Evolutionary conservation across 2,329 filamentous ascomycete genomes (phyloP), one percentile per base, ranked within the genome.

Genomic region (Pseudocercospora eumusae): DNA sequence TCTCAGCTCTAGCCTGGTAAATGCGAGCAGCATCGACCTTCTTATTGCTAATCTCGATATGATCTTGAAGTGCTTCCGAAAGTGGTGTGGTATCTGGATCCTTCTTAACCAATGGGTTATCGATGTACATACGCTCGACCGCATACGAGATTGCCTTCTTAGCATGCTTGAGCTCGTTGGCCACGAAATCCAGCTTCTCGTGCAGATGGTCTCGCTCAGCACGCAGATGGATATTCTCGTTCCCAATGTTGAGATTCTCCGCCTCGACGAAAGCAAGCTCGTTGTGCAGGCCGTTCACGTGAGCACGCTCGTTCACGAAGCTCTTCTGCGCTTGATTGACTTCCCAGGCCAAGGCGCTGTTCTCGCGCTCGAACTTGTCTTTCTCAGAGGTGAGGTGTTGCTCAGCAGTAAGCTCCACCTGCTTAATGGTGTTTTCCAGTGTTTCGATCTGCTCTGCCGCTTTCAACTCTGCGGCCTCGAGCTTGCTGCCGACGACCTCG

Each of bases 401-500:
- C 7, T 33, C 31, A 4, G 52, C 52, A 28, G 20, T 18, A 9
- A 36, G n/a, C 28, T 54, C 52, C 28, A 54, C 52, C 52, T 54
- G 52, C 52, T 40, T 33, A 9, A 99, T 97, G 61, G 90, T 85
- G 79, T 92, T 95, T 81, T 95, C 96, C 70, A 89, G 87, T 20
- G 85, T 85, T 80, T 96, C 96, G 79, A 97, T 93, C 78, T 91
- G 87, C 10, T 89, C 87, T 15, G 81, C 81, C 10, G 96, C 54
- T 7, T 44, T 20, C n/a, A 23, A 9, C 15, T 57, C 36, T n/a
- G 15, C 23, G 13, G 54, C 36, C 13, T n/a, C 36, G 23, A 45
- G 25, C 23, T 45, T 47, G 15, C 20, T 18, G 8, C 11, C 40
- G 5, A n/a, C 23, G 21, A 47, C 21, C 10, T 57, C 36, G 6